Base-by-base conservation (phyloP, 2,329 filamentous ascomycete species). In the Fusarium beomiforme region DNA sequence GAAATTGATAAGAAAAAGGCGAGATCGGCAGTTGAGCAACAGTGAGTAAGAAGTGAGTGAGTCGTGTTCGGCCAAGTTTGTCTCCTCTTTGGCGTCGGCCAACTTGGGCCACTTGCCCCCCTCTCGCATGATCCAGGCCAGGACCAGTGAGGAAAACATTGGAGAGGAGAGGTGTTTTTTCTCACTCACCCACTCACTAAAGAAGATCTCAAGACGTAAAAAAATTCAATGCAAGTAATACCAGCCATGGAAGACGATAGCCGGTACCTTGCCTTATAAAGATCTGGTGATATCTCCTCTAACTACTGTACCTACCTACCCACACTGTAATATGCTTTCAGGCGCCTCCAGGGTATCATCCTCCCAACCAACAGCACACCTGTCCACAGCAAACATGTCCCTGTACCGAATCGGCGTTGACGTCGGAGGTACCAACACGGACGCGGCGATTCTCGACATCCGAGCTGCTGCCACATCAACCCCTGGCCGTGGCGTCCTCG, bases 371-470 rank as follows among this genome's bases (percentile, higher is more conserved):
- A 31, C 49, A 33, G n/a, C 47, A 33, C 19, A 34, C 34, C n/a
- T 41, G 19, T 41, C 60, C 36, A 56, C 34, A 19, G 43, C 50
- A 24, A 70, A 19, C 61, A 82, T 81, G 80, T 76, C 79, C 14
- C 75, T 80, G 23, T 85, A 83, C 68, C 82, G 85, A 46, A 84
- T 87, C 33, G 81, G 81, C 34, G 81, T 83, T 26, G 81, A 83
- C 61, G 81, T 83, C 23, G 81, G 81, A 26, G 81, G 81, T 53
- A 82, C 80, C 54, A 82, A 82, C 72, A 82, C 81, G 8, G 84
- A 86, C 69, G 81, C 82, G 33, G 84, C 82, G 26, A 80, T 86
- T 56, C 78, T 86, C 31, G 82, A 85, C 70, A 76, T 83, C 59
- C 79, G 74, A n/a, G 78, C 79, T 16, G 64, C 75, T 11, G 74